Conservation (phyloP, 129 eudicot species). For the Chrysanthemum makinoi region DNA sequence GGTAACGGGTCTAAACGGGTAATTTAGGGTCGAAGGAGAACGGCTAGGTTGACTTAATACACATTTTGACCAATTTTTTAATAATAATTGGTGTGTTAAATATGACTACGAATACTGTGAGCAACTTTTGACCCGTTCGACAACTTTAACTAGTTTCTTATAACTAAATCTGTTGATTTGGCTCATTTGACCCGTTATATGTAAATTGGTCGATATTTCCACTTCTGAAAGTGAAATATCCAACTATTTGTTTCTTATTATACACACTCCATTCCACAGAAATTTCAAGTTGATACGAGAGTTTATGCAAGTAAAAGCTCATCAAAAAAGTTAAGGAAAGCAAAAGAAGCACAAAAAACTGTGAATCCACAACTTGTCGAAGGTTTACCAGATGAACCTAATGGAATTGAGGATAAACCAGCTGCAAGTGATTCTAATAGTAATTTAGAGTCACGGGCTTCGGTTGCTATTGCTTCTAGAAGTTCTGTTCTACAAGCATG, state of each 20-base stretch:
- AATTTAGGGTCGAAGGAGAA: background rate
- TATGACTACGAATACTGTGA: no score
- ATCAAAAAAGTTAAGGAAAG: conserved; percentile 46
- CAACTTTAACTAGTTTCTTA: background rate
- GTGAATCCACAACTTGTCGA: conserved; percentile 31
- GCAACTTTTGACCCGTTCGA: background rate
- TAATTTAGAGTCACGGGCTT: conserved; percentile 35
- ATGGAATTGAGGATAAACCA: conserved; percentile 15
- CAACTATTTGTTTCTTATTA: background rate
- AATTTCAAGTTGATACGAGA: conserved; percentile 29
- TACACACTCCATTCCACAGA: conserved; percentile 24
- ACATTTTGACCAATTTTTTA: background rate
- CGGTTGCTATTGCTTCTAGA: conserved; percentile 56
- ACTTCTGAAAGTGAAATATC: background rate
- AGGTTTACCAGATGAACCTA: conserved; percentile 31
- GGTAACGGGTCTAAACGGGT: background rate
- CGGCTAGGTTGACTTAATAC: background rate
- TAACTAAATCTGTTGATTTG: background rate
- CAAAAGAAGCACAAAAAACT: conserved; percentile 28
- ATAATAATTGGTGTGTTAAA: background rate
- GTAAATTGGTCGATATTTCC: background rate
- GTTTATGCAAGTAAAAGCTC: conserved; percentile 56
- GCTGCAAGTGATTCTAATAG: conserved; percentile 32
- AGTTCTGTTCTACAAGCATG: conserved; percentile 82
- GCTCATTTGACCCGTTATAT: background rate